Evolutionary conservation across 2,329 filamentous ascomycete species (phyloP), one percentile per base, ranked within the genome.

Genomic region (Aspergillus brunneoviolaceus): DNA sequence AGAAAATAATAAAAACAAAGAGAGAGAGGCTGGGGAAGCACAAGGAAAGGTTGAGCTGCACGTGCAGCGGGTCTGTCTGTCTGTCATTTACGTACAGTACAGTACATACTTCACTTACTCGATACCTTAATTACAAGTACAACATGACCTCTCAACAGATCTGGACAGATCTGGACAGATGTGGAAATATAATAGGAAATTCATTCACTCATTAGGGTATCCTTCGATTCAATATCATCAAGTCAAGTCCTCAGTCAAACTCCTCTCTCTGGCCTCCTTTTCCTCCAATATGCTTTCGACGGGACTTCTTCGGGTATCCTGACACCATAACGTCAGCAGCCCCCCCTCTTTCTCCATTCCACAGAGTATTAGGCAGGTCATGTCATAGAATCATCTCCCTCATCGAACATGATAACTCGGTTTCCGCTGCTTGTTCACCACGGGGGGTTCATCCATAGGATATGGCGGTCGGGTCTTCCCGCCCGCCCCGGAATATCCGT

Each of bases 341-440:
- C 33, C 14, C 39, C 39, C n/a, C 14, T 7, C 14, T 7, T n/a
- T 19, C 16, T 19, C 39, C 7, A 16, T 42, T 25, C 33, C 27
- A 35, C n/a, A 31, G 33, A 56, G n/a, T 25, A 51, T 25, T 49
- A 21, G 21, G 27, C 35, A 59, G 51, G 39, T 42, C 59, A 55
- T 62, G 62, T 56, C 52, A 64, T 59, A 29, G 27, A 2, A 29
- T 29, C 7, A 29, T 29, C 2, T 19, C 16, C 39, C 39, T 79
- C 66, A 84, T 62, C 83, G 78, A 49, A 81, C 79, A 59, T 80
- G 82, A 67, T 88, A 91, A 52, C 90, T 88, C 1, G 94, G 94
- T 75, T 97, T 97, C 67, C 88, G 86, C 49, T 89, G 87, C 84
- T 92, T 90, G 69, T 96, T 96, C 7, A 96, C 92, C 6, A 85